Base-by-base conservation (phyloP, 2,329 filamentous ascomycete species). In the Myriosclerotinia duriaeana region DNA sequence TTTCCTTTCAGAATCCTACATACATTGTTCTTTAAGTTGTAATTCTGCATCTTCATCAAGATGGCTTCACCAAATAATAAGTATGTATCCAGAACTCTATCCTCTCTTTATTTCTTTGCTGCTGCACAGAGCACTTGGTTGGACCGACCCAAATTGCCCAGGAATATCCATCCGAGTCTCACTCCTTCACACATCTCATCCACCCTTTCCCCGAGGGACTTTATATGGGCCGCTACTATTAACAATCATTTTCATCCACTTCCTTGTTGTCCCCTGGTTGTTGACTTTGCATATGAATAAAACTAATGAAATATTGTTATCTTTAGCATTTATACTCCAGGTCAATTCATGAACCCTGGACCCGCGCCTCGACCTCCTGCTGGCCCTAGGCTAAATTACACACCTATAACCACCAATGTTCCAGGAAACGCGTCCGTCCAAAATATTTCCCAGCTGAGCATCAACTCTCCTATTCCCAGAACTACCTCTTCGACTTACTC, bases 291-390 rank as follows among this genome's bases (percentile, higher is more conserved):
- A 34, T 40, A 36, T 30, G 53, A 63, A 38, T 42, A 50, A 53
- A 53, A n/a, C 53, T 59, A 44, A 54, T 22, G 38, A 48, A 70
- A 70, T 55, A 26, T 66, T 46, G 60, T 61, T 46, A 66, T 44
- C 20, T 34, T 68, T 67, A 87, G 84, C 76, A 78, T 84, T 73
- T 89, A 87, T 76, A 80, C 84, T 53, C 80, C 82, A 71, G 85
- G 83, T 74, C 86, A 88, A 78, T 98, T 98, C 81, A 96, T 98
- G 91, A 98, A 98, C 79, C 93, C 95, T 69, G 93, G 95, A 71
- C 94, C 95, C 73, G 94, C 95, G 72, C 95, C 95, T 71, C 89
- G 91, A 74, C 94, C 95, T 69, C 95, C 94, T 26, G 89, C 85
- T 68, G 91, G 91, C 74, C 91, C 93, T 69, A 89, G 91, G 76